phyloP scores from a whole-genome alignment of 2,329 filamentous ascomycete species.

The Sclerotinia subarctica region DNA sequence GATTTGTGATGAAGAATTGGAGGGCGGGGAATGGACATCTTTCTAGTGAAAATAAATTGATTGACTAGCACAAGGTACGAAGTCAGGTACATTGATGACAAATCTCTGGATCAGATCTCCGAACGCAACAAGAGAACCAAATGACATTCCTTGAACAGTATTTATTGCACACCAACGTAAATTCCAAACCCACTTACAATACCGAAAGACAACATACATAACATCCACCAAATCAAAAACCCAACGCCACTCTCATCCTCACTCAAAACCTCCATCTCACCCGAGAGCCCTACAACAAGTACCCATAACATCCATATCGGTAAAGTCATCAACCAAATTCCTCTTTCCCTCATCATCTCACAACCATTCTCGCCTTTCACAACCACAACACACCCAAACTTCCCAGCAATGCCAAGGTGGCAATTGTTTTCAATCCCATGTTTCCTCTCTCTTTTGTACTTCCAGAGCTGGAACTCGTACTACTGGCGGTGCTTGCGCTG shows the following conservation, averaged over 20 bases:
- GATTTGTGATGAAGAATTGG: background rate
- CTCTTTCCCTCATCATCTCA: background rate
- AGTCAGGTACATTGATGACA: background rate
- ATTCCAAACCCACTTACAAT: background rate
- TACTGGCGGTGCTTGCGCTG: background rate
- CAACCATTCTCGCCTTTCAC: background rate
- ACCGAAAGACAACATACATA: conserved; percentile 8
- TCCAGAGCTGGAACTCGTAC: background rate
- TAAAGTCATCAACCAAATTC: conserved; percentile 2
- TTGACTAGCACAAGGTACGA: background rate
- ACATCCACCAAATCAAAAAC: conserved; percentile 4
- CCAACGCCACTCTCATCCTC: conserved; percentile 2
- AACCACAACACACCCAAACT: conserved; percentile 17
- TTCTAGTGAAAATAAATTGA: background rate
- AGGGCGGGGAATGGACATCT: background rate
- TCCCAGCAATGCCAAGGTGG: conserved; percentile 1
- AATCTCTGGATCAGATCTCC: background rate
- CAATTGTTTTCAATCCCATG: conserved; percentile 5
- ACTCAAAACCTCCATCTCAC: background rate
- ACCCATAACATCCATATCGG: conserved; percentile 7
- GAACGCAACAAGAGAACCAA: background rate
- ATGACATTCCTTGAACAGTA: background rate
- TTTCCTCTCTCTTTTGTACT: background rate
- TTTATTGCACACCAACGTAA: background rate
- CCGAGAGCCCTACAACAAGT: background rate